Evolutionary conservation across 2,329 filamentous ascomycete genomes (phyloP).

Genomic region (Aspergillus fijiensis): DNA sequence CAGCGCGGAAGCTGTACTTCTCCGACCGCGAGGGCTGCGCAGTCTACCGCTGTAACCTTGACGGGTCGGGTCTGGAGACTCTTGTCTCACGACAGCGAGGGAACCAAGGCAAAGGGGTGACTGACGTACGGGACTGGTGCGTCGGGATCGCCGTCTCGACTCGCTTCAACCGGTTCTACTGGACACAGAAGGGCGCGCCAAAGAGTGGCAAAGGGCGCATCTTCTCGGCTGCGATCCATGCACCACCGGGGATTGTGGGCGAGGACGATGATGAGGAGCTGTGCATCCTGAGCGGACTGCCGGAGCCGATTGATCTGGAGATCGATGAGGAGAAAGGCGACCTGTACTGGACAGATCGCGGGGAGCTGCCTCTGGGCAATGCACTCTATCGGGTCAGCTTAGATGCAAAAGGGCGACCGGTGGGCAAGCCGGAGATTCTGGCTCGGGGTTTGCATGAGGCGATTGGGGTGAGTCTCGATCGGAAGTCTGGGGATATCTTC

Average conservation of each 20-base stretch:
- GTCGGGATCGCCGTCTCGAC: constrained; percentile 56
- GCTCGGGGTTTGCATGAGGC: constrained; percentile 46
- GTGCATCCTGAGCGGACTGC: constrained; percentile 45
- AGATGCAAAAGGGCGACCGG: constrained; percentile 17
- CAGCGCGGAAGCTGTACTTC: constrained; percentile 38
- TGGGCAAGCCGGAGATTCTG: constrained; percentile 27
- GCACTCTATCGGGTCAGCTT: constrained; percentile 47
- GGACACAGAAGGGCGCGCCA: constrained; percentile 59
- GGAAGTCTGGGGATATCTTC: constrained; percentile 20
- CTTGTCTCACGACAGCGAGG: constrained; percentile 35
- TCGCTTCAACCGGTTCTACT: constrained; percentile 52
- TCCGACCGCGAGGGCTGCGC: constrained; percentile 47
- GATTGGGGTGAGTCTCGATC: constrained; percentile 46
- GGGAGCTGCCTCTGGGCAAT: constrained; percentile 57
- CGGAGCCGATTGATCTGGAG: constrained; percentile 60
- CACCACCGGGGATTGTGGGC: too few species aligned
- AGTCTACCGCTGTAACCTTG: constrained; percentile 37
- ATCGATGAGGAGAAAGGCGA: constrained; percentile 47
- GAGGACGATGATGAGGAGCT: too few species aligned
- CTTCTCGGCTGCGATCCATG: constrained; percentile 49
- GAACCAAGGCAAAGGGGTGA: constrained; percentile 23
- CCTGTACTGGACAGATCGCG: constrained; percentile 63
- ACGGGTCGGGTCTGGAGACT: constrained; percentile 36
- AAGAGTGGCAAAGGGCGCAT: constrained; percentile 56
- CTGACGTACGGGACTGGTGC: constrained; percentile 49